Percentiles rank a stretch among this genome's conserved stretches.
phyloP scores from a whole-genome alignment of 352 stramenopile species.

The Globisporangium okanoganense region DNA sequence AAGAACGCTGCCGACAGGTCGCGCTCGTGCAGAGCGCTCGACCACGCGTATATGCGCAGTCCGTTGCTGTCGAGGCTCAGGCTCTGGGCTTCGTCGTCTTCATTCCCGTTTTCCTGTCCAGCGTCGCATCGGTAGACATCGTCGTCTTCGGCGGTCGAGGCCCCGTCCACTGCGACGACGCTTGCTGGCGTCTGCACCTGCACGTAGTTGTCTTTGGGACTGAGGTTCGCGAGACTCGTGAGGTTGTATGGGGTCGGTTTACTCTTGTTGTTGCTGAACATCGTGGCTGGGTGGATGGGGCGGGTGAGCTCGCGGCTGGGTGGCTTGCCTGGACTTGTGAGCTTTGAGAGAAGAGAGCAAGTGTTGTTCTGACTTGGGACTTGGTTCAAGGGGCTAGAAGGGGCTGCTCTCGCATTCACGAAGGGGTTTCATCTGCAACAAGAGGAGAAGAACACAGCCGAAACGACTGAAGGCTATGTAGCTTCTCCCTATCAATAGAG shows the following conservation, averaged over 20 bases:
- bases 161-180: not conserved
- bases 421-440: not conserved
- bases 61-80: slow-evolving; percentile 7
- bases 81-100: not conserved
- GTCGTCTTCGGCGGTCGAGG: not conserved
- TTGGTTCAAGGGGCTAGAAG: not conserved
- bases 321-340: too few species aligned
- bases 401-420: not conserved
- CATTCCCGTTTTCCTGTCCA: not conserved
- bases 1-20: slow-evolving; percentile 9
- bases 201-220: slow-evolving; percentile 9
- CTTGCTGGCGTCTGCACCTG: slow-evolving; percentile 1
- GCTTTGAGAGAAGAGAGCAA: not conserved
- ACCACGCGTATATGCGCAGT: slow-evolving; percentile 10
- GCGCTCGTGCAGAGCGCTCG: slow-evolving; percentile 1
- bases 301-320: not conserved
- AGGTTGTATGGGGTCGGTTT: not conserved
- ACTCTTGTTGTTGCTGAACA: slow-evolving; percentile 3
- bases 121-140: not conserved
- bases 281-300: not conserved
- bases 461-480: not conserved
- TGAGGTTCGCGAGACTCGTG: slow-evolving; percentile 6
- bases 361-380: not conserved
- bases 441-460: not conserved
- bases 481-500: not conserved